Conservation (phyloP, 2,329 filamentous ascomycete species). For the Penicillium sp. region DNA sequence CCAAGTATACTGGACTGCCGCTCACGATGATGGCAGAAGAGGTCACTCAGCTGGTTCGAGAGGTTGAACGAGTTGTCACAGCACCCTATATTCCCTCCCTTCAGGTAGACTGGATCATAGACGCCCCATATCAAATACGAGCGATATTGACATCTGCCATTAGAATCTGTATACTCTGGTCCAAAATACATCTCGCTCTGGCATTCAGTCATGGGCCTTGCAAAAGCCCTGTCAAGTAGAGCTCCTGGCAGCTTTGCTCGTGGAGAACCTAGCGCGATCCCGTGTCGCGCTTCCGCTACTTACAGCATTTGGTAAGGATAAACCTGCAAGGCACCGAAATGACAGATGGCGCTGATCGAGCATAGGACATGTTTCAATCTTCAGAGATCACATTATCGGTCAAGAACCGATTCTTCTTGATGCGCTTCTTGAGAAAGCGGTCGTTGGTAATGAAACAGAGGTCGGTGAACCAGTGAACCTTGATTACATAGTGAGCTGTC, state of each 20-base stretch:
- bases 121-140: not conserved
- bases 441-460: conserved; percentile 23
- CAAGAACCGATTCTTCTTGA: conserved; percentile 32
- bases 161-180: conserved; percentile 30
- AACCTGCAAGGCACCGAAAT: no score
- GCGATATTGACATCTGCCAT: not conserved
- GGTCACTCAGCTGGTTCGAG: conserved; percentile 27
- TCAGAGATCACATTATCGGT: conserved; percentile 31
- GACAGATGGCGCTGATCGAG: conserved; percentile 11
- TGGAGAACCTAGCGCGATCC: conserved; percentile 47
- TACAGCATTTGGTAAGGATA: conserved; percentile 41
- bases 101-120: conserved; percentile 34
- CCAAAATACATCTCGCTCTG: conserved; percentile 24
- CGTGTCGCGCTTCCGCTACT: conserved; percentile 48
- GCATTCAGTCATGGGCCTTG: conserved; percentile 43
- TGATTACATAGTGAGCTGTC: not conserved
- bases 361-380: conserved; percentile 23
- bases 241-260: conserved; percentile 42
- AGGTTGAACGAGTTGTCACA: conserved; percentile 44
- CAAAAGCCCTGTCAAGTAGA: conserved; percentile 47
- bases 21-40: conserved; percentile 22
- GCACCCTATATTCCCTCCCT: conserved; percentile 48
- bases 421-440: conserved; percentile 27
- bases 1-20: no score
- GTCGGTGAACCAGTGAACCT: conserved; percentile 18